Evolutionary conservation across 441 rosid genomes (phyloP).

Genomic region (Brassica balearica): DNA sequence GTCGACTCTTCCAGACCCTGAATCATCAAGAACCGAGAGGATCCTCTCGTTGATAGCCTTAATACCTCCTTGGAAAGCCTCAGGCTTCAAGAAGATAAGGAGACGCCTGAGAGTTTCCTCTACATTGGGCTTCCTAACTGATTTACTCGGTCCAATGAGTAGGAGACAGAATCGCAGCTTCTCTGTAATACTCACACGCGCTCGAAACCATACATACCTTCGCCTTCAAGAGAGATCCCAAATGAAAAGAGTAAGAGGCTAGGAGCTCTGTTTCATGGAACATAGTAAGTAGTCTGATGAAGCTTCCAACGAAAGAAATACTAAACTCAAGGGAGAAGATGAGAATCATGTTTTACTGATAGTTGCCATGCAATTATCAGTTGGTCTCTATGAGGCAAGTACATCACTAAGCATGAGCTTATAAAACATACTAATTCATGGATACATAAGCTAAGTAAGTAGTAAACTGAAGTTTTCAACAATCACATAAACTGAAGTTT

Average conservation of each 20-base stretch:
- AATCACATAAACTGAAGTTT: too few relatives aligned
- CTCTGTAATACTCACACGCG: too few relatives aligned
- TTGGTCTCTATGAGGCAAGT: slow-evolving; percentile 76
- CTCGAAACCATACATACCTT: too few relatives aligned
- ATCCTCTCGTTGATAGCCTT: slow-evolving; percentile 91
- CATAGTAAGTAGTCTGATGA: slow-evolving; percentile 23
- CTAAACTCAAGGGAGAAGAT: slow-evolving; percentile 3
- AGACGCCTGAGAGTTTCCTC: slow-evolving; percentile 79
- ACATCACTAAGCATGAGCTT: slow-evolving; percentile 36
- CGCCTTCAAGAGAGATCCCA: too few relatives aligned
- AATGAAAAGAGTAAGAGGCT: neutral
- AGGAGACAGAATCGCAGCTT: too few relatives aligned
- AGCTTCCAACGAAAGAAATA: neutral
- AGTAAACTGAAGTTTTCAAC: too few relatives aligned
- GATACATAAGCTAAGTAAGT: too few relatives aligned
- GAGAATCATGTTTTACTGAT: slow-evolving; percentile 46
- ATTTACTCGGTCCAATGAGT: slow-evolving; percentile 62
- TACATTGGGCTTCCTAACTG: slow-evolving; percentile 79
- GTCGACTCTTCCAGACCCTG: slow-evolving; percentile 89
- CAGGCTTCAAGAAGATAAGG: slow-evolving; percentile 78
- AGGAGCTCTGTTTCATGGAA: slow-evolving; percentile 32
- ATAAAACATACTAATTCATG: too few relatives aligned
- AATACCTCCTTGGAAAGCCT: slow-evolving; percentile 89
- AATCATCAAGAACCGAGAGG: slow-evolving; percentile 73
- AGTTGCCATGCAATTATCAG: slow-evolving; percentile 76